phyloP scores from a whole-genome alignment of 108 stramenopile genomes.

The Pseudonitzschia multiseries region DNA sequence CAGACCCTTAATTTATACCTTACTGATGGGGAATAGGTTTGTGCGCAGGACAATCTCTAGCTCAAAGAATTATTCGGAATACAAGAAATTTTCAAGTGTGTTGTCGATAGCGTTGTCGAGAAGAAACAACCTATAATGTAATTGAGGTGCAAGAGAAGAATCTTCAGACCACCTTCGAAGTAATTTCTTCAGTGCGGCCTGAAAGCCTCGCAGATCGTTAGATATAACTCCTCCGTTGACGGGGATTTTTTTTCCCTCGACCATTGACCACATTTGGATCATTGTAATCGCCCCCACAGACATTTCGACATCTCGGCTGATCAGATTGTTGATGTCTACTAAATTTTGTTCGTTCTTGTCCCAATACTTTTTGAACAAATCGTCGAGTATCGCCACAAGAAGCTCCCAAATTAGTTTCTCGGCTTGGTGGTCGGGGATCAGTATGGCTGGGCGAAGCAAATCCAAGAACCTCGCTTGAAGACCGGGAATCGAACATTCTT shows the following conservation, averaged over 20 bases:
- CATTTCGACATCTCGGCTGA: slow-evolving; percentile 31
- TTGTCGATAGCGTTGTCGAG: not conserved
- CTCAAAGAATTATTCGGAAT: too few species aligned
- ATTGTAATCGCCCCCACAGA: slow-evolving; percentile 39
- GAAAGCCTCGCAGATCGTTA: not conserved
- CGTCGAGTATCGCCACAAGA: slow-evolving; percentile 16
- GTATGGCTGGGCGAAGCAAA: slow-evolving; percentile 31
- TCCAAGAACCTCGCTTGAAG: slow-evolving; percentile 44
- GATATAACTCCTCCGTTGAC: not conserved
- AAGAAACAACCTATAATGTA: slow-evolving; percentile 2
- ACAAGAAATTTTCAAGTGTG: not conserved
- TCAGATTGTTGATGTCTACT: slow-evolving; percentile 18
- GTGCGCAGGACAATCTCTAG: too few species aligned
- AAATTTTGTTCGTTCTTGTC: not conserved
- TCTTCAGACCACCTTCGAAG: not conserved
- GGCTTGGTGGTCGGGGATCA: not conserved
- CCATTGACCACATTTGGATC: slow-evolving; percentile 31
- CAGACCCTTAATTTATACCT: not conserved
- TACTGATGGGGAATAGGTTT: too few species aligned
- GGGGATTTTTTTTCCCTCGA: slow-evolving; percentile 2
- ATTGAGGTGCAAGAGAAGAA: not conserved
- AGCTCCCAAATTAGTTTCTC: slow-evolving; percentile 20
- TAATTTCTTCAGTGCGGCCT: slow-evolving; percentile 5
- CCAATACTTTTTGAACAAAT: slow-evolving; percentile 1
- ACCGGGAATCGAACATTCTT: slow-evolving; percentile 35